Conservation (phyloP, 805 yeast genomes). For the Wickerhamiella sergipiensis region DNA sequence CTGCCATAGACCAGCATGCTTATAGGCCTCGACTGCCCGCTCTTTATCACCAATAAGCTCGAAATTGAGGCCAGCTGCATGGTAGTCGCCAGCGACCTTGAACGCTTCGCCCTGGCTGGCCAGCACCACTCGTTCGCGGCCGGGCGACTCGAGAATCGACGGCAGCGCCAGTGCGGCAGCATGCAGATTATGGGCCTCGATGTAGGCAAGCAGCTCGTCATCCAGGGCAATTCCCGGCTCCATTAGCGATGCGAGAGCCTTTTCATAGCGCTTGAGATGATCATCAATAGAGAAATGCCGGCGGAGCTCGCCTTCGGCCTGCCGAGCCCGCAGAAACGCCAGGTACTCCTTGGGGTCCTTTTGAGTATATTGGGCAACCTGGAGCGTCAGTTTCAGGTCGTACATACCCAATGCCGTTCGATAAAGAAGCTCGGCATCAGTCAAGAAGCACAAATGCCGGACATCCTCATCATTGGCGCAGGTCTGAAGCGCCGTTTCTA, state of each 20-base stretch:
- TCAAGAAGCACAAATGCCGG: constrained; percentile 77
- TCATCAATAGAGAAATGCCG: constrained; percentile 70
- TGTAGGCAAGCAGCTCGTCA: constrained; percentile 51
- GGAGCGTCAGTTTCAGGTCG: constrained; percentile 64
- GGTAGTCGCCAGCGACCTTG: constrained; percentile 39
- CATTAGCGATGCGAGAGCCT: constrained; percentile 53
- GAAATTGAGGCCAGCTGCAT: constrained; percentile 67
- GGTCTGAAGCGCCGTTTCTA: constrained; percentile 55
- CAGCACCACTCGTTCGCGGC: constrained; percentile 39
- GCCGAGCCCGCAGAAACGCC: constrained; percentile 75
- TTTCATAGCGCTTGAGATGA: constrained; percentile 48
- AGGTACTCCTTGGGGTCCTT: constrained; percentile 95
- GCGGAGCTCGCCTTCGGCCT: constrained; percentile 51
- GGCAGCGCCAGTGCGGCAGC: constrained; percentile 49
- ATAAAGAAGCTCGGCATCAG: constrained; percentile 76
- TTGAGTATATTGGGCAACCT: constrained; percentile 90
- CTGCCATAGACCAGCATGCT: constrained; percentile 64
- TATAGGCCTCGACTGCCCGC: constrained; percentile 57
- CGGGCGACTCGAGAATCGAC: constrained; percentile 37
- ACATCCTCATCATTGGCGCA: constrained; percentile 53
- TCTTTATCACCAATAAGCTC: constrained; percentile 48
- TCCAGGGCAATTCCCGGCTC: constrained; percentile 24
- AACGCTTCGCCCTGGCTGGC: constrained; percentile 49
- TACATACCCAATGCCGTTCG: constrained; percentile 69
- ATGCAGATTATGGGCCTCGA: constrained; percentile 56